Conservation (phyloP, 2,329 filamentous ascomycete genomes). For the Fusarium fujikuroi region DNA sequence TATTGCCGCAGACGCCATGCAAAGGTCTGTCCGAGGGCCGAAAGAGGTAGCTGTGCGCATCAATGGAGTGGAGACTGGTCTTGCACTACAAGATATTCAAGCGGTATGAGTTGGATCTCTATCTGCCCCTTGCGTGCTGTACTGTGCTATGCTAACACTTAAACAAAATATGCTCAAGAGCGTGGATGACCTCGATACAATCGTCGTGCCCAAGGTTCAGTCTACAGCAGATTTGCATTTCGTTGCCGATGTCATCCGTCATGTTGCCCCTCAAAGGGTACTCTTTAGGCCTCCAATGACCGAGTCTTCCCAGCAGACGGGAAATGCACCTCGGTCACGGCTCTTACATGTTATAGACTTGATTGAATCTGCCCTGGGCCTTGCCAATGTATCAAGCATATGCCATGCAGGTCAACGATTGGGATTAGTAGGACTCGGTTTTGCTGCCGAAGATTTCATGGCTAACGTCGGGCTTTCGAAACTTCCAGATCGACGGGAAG, state of each 20-base stretch:
- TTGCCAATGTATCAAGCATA: neutral
- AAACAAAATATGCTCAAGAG: neutral
- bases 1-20: neutral
- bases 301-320: neutral
- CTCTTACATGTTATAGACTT: neutral
- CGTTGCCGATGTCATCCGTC: neutral
- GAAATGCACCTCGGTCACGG: fast-evolving
- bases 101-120: neutral
- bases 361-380: neutral
- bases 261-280: neutral
- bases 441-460: neutral
- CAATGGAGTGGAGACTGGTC: neutral
- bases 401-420: neutral
- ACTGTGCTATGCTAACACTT: neutral
- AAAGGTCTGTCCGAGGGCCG: neutral
- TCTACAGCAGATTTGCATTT: neutral
- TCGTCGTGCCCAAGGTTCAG: neutral
- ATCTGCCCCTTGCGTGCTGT: no score
- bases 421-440: neutral
- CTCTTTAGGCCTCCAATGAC: neutral
- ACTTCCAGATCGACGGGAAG: neutral
- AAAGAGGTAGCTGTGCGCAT: neutral
- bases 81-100: neutral
- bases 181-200: neutral
- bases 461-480: neutral